phyloP scores from a whole-genome alignment of 2,329 filamentous ascomycete species.

The Diplodia corticola region DNA sequence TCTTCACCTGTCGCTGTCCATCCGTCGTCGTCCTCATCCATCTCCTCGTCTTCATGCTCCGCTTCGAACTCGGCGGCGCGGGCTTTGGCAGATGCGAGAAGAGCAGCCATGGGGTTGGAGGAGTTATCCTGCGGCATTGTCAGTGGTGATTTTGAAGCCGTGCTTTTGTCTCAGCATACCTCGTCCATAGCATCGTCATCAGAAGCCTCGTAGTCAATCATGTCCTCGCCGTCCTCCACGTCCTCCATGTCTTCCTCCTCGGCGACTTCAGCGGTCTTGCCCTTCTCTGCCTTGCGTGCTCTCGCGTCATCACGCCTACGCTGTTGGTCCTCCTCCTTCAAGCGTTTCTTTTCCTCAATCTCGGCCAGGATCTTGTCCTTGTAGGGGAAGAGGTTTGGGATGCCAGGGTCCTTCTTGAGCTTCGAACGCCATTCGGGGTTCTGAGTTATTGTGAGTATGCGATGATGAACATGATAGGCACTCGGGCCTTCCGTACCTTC shows the following conservation, averaged over 20 bases:
- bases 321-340: conserved; percentile 74
- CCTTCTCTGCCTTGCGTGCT: conserved; percentile 42
- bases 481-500: conserved; percentile 56
- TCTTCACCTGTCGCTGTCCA: conserved; percentile 51
- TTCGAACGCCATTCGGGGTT: conserved; percentile 96
- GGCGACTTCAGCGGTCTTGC: conserved; percentile 40
- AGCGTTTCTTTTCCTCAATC: conserved; percentile 82
- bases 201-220: conserved; percentile 51
- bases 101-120: conserved; percentile 87
- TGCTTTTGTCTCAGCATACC: conserved; percentile 29
- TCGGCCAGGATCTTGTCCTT: conserved; percentile 94
- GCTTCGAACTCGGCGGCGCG: conserved; percentile 75
- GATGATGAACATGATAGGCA: not conserved
- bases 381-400: conserved; percentile 95
- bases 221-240: conserved; percentile 37
- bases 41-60: conserved; percentile 60
- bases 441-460: conserved; percentile 42
- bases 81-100: conserved; percentile 78
- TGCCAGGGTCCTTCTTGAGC: conserved; percentile 96
- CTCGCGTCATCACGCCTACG: conserved; percentile 68
- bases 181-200: conserved; percentile 61
- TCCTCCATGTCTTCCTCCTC: conserved; percentile 52
- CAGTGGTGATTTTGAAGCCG: conserved; percentile 21
- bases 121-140: conserved; percentile 50
- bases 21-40: conserved; percentile 57